Evolutionary conservation across 768 basidiomycete species (phyloP).

Genomic region (Crucibulum laeve): DNA sequence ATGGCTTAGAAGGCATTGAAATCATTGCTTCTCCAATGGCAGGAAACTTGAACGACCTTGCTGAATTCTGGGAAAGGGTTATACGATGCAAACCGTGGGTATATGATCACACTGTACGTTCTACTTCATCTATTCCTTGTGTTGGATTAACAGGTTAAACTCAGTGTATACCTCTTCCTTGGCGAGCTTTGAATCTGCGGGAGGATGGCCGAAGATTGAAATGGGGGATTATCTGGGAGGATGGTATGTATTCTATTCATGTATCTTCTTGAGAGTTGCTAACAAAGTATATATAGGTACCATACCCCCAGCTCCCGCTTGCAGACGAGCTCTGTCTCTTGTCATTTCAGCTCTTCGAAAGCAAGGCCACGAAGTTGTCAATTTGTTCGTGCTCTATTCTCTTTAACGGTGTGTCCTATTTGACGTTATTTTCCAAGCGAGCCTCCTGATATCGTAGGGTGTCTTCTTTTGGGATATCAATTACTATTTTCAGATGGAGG

Average conservation of each 20-base stretch:
- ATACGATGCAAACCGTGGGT: slow-evolving; percentile 60
- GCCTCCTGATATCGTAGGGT: slow-evolving; percentile 46
- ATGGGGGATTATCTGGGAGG: slow-evolving; percentile 62
- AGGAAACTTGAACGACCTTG: slow-evolving; percentile 53
- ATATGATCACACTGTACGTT: slow-evolving; percentile 54
- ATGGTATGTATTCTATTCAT: slow-evolving; percentile 34
- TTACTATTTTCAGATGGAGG: slow-evolving; percentile 56
- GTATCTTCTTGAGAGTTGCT: slow-evolving; percentile 1
- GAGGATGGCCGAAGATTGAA: slow-evolving; percentile 48
- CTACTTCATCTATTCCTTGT: slow-evolving; percentile 12
- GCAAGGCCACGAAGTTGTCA: slow-evolving; percentile 60
- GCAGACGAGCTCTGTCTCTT: slow-evolving; percentile 47
- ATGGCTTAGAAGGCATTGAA: slow-evolving; percentile 55
- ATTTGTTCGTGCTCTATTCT: slow-evolving; percentile 39
- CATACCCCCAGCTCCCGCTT: slow-evolving; percentile 60
- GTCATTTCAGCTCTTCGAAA: slow-evolving; percentile 49
- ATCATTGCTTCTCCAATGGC: slow-evolving; percentile 59
- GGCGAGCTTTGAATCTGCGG: slow-evolving; percentile 41
- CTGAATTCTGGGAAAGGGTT: slow-evolving; percentile 62
- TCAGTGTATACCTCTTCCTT: slow-evolving; percentile 48
- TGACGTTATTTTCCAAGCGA: slow-evolving; percentile 12
- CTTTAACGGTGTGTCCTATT: neutral
- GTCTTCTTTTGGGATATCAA: slow-evolving; percentile 50
- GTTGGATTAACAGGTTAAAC: slow-evolving; percentile 12
- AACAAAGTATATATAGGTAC: slow-evolving; percentile 33